phyloP scores from a whole-genome alignment of 352 stramenopile genomes.

The Phytophthora multivora region DNA sequence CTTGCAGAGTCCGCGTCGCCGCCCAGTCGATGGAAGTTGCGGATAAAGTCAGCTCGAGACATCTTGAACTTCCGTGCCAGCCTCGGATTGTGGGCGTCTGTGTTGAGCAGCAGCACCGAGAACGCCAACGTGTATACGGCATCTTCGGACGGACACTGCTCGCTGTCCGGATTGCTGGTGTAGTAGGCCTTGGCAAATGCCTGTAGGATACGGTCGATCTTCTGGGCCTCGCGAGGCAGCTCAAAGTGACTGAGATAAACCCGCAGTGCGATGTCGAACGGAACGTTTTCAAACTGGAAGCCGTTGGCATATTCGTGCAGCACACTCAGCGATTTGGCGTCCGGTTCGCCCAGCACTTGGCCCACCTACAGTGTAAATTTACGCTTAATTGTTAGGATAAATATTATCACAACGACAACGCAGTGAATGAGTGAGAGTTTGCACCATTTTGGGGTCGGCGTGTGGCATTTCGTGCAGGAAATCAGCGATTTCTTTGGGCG shows the following conservation, averaged over 20 bases:
- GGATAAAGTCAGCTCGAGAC: slow-evolving; percentile 72
- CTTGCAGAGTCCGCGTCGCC: slow-evolving; percentile 31
- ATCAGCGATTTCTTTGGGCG: slow-evolving; percentile 62
- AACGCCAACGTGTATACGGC: slow-evolving; percentile 81
- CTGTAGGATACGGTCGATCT: slow-evolving; percentile 87
- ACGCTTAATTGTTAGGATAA: neutral
- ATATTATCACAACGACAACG: neutral
- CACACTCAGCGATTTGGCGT: slow-evolving; percentile 61
- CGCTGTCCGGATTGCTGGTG: slow-evolving; percentile 52
- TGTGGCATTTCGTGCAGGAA: slow-evolving; percentile 73
- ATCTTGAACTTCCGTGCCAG: slow-evolving; percentile 76
- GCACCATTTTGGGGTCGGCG: slow-evolving; percentile 70
- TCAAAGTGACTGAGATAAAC: slow-evolving; percentile 78
- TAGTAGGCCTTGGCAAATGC: slow-evolving; percentile 78
- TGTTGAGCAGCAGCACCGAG: slow-evolving; percentile 81
- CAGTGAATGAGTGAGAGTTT: neutral
- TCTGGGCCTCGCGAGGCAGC: slow-evolving; percentile 77
- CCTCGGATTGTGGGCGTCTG: slow-evolving; percentile 76
- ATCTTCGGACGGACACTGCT: slow-evolving; percentile 67
- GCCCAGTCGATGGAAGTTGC: slow-evolving; percentile 69
- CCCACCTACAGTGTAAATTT: slow-evolving; percentile 44
- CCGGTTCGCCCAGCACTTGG: slow-evolving; percentile 66
- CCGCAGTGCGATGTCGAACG: slow-evolving; percentile 70
- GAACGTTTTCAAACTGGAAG: slow-evolving; percentile 64
- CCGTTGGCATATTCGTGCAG: slow-evolving; percentile 73